Evolutionary conservation across 192 early-diverging fungal genomes (phyloP).

Genomic region (Coemansia sp.): DNA sequence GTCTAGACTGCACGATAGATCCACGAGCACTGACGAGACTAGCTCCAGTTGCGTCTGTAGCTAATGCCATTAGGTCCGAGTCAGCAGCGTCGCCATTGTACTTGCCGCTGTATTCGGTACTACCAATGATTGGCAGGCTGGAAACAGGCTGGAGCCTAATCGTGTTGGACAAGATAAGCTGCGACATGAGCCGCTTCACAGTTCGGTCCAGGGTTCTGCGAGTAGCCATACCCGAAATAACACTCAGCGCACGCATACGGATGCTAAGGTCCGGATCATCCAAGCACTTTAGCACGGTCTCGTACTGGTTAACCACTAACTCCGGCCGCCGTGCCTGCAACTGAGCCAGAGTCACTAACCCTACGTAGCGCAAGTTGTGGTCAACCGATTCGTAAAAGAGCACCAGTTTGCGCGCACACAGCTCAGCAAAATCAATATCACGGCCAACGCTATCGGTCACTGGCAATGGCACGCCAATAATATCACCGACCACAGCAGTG

Average conservation of each 20-base stretch:
- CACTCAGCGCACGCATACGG: constrained; percentile 83
- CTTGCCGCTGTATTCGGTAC: constrained; percentile 4
- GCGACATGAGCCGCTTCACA: constrained; percentile 81
- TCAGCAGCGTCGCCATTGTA: constrained; percentile 25
- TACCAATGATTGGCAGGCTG: neutral
- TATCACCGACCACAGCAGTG: constrained; percentile 87
- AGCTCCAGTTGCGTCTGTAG: constrained; percentile 23
- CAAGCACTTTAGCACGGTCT: constrained; percentile 83
- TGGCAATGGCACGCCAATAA: constrained; percentile 67
- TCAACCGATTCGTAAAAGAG: constrained; percentile 84
- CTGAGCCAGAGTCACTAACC: constrained; percentile 82
- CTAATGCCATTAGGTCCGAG: neutral
- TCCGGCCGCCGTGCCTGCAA: constrained; percentile 84
- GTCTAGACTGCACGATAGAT: constrained; percentile 18
- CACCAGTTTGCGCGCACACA: constrained; percentile 83
- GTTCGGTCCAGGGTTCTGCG: constrained; percentile 78
- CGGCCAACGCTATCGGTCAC: constrained; percentile 52
- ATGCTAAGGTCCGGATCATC: constrained; percentile 94
- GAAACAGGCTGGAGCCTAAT: constrained; percentile 33
- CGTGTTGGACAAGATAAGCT: constrained; percentile 65
- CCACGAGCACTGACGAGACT: constrained; percentile 42
- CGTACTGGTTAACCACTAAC: constrained; percentile 78
- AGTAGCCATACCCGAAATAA: constrained; percentile 82
- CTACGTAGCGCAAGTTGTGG: constrained; percentile 89
- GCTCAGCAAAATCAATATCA: constrained; percentile 65